Percentiles rank a stretch among this genome's conserved stretches.
These are phyloP conservation scores for Aspergillus bertholletiae DNA, from an alignment of 495 filamentous ascomycete genomes.

Conservation along the genomic window DNA sequence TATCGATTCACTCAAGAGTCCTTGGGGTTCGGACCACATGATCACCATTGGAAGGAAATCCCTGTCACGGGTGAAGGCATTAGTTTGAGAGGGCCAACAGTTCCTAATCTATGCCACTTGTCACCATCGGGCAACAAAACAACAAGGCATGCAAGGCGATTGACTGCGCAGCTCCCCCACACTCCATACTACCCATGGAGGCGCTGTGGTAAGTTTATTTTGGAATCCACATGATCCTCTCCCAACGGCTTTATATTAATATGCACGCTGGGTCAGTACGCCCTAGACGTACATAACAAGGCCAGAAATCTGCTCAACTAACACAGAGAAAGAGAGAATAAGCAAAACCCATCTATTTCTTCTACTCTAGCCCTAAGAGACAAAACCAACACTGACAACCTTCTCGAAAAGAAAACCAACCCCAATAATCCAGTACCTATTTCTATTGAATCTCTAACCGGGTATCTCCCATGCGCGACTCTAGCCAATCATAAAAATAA, in stretches of 20 bases:
- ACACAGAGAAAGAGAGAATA: not conserved
- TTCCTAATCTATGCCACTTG: too few relatives aligned
- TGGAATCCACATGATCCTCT: not conserved
- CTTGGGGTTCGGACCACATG: not conserved
- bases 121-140: not conserved
- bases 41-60: not conserved
- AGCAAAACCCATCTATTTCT: not conserved
- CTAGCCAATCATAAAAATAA: slow-evolving; percentile 1
- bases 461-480: not conserved
- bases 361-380: too few relatives aligned
- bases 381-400: too few relatives aligned
- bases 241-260: not conserved
- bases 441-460: not conserved
- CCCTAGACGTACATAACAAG: not conserved
- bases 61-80: not conserved
- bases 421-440: too few relatives aligned
- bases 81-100: too few relatives aligned
- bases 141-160: not conserved
- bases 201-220: too few relatives aligned
- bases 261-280: not conserved
- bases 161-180: not conserved
- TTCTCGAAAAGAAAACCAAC: too few relatives aligned
- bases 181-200: too few relatives aligned
- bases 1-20: not conserved
- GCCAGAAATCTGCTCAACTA: too few relatives aligned